phyloP scores from a whole-genome alignment of 164 flowering plant species.

The Macadamia integrifolia region DNA sequence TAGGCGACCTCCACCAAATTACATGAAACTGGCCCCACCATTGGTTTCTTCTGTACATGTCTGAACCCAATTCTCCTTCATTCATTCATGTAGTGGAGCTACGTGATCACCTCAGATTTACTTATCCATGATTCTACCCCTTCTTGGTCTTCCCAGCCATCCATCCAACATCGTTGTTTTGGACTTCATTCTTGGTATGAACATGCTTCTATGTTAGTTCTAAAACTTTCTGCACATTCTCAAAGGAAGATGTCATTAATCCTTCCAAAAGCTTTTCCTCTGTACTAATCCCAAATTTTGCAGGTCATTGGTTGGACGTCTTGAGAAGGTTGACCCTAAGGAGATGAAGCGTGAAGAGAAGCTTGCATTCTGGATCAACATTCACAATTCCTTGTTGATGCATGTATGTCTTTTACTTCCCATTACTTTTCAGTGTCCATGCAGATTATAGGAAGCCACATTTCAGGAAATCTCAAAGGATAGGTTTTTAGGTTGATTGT shows the following conservation, averaged over 20 bases:
- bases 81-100: not conserved
- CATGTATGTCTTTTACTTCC: conserved; percentile 36
- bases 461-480: not conserved
- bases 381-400: conserved; percentile 70
- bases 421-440: not conserved
- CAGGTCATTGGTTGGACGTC: conserved; percentile 50
- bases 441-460: not conserved
- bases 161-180: not conserved
- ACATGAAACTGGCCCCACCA: no score
- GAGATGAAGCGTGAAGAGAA: conserved; percentile 60
- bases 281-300: conserved; percentile 10
- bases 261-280: conserved; percentile 2
- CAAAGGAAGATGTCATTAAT: not conserved
- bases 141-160: not conserved
- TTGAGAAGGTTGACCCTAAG: conserved; percentile 51
- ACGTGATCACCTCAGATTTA: not conserved
- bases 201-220: not conserved
- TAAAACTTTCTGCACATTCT: not conserved
- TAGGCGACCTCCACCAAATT: no score
- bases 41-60: no score
- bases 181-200: not conserved
- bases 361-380: conserved; percentile 68
- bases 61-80: no score
- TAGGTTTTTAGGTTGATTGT: not conserved
- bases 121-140: not conserved